Evolutionary conservation across 2,329 filamentous ascomycete genomes (phyloP).

Genomic region (Pseudocercospora pini-densiflorae): DNA sequence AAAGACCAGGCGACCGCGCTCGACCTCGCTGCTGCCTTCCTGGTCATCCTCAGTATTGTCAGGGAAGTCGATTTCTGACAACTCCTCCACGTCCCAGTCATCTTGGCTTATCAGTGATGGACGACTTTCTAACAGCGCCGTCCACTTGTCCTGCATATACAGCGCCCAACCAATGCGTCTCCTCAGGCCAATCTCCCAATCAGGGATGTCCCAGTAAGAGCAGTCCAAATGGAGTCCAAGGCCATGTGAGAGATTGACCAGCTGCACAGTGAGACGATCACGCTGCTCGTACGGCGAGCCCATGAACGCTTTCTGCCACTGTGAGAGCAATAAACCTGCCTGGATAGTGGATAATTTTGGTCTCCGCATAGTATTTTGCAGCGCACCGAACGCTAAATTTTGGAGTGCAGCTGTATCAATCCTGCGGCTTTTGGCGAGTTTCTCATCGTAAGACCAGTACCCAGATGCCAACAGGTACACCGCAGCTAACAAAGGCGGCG

Average conservation of each 20-base stretch:
- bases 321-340: constrained; percentile 44
- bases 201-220: constrained; percentile 34
- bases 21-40: constrained; percentile 38
- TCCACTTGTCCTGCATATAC: constrained; percentile 39
- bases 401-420: constrained; percentile 46
- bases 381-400: constrained; percentile 42
- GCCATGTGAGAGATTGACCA: constrained; percentile 46
- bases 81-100: constrained; percentile 34
- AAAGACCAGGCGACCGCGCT: constrained; percentile 35
- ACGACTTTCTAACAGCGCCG: constrained; percentile 35
- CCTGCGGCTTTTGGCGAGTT: constrained; percentile 52
- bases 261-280: constrained; percentile 40
- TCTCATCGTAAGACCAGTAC: constrained; percentile 64
- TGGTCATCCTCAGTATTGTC: constrained; percentile 36
- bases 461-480: constrained; percentile 67
- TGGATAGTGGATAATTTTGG: constrained; percentile 49
- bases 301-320: constrained; percentile 41
- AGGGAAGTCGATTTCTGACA: constrained; percentile 38
- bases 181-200: constrained; percentile 38
- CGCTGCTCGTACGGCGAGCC: constrained; percentile 26
- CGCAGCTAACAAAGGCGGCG: constrained; percentile 62
- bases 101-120: constrained; percentile 32
- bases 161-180: constrained; percentile 37
- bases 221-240: constrained; percentile 44
- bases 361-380: constrained; percentile 43